A percentile compares a stretch with the other conserved stretches of the same genome.
phyloP scores from a whole-genome alignment of 1,284 basidiomycete species.

The Apiotrichum porosum region DNA sequence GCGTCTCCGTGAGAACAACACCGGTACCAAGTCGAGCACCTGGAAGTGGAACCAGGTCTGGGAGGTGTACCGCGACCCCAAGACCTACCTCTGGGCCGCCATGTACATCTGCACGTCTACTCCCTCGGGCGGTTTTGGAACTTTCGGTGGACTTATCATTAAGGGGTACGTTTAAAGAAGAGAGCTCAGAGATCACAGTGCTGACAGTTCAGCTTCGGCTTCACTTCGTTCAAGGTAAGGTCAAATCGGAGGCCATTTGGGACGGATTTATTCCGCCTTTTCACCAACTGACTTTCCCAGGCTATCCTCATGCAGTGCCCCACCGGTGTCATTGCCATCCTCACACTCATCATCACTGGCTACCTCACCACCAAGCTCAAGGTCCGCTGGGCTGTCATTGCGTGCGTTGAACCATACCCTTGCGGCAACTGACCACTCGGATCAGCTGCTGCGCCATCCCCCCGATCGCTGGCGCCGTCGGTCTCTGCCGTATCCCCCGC shows the following conservation, averaged over 20 bases:
- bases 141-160: constrained; percentile 43
- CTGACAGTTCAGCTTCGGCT: too few species aligned
- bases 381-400: constrained; percentile 54
- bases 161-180: too few species aligned
- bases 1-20: constrained; percentile 46
- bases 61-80: constrained; percentile 45
- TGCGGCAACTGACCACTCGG: too few species aligned
- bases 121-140: constrained; percentile 45
- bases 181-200: too few species aligned
- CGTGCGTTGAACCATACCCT: too few species aligned
- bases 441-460: constrained; percentile 21
- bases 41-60: constrained; percentile 47
- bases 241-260: too few species aligned
- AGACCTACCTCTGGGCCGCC: constrained; percentile 21
- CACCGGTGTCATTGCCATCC: constrained; percentile 53
- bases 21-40: constrained; percentile 41
- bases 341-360: constrained; percentile 49
- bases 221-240: constrained; percentile 48
- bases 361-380: constrained; percentile 53
- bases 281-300: too few species aligned
- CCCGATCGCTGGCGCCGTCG: constrained; percentile 42
- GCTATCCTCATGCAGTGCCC: constrained; percentile 49
- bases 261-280: constrained; percentile 51
- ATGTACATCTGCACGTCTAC: constrained; percentile 41
- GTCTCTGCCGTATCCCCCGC: constrained; percentile 29